Conservation (phyloP, 371 early-diverging fungal species). For the Mucor velutinosus region DNA sequence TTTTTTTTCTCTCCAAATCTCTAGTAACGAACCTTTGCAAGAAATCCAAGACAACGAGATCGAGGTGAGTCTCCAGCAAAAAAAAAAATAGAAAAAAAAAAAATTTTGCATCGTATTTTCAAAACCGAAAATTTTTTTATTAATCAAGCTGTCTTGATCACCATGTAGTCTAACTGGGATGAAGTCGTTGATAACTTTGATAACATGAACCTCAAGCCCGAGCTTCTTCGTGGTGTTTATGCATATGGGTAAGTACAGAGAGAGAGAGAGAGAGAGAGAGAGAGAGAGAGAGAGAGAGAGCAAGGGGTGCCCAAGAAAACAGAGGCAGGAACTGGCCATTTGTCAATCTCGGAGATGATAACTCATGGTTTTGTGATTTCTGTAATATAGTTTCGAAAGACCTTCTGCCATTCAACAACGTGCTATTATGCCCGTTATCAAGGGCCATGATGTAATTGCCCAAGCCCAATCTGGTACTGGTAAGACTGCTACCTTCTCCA, state of each 20-base stretch:
- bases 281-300: background rate
- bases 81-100: background rate
- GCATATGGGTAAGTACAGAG: slow-evolving; percentile 73
- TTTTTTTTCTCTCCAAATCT: background rate
- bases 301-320: too few relatives aligned
- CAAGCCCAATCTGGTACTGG: slow-evolving; percentile 98
- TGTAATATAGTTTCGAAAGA: slow-evolving; percentile 70
- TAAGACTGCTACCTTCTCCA: slow-evolving; percentile 96
- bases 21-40: slow-evolving; percentile 38
- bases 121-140: slow-evolving; percentile 10
- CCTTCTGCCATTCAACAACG: slow-evolving; percentile 93
- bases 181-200: slow-evolving; percentile 83
- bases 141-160: background rate
- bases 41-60: slow-evolving; percentile 48
- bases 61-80: slow-evolving; percentile 30
- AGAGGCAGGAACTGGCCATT: background rate
- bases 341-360: background rate
- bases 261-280: background rate
- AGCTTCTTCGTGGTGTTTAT: slow-evolving; percentile 88
- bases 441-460: slow-evolving; percentile 90
- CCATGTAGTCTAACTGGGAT: slow-evolving; percentile 70
- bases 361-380: background rate
- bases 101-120: slow-evolving; percentile 10
- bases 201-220: slow-evolving; percentile 80
- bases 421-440: slow-evolving; percentile 86